Evolutionary conservation across 345 rosid genomes (phyloP).

Genomic region (Aurinia saxatilis): DNA sequence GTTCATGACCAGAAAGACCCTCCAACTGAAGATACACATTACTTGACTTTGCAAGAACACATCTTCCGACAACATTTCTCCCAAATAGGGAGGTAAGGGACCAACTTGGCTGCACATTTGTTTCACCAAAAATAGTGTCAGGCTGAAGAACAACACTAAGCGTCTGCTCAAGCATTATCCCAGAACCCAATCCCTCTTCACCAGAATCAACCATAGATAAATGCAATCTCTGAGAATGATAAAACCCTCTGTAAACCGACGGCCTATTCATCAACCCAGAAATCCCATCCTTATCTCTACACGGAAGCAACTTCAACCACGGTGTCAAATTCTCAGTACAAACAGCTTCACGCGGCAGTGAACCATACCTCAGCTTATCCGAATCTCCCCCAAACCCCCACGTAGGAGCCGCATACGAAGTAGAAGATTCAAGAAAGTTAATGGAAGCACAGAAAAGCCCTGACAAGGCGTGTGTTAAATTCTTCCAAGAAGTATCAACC

Average conservation of each 20-base stretch:
- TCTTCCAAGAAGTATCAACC: slow-evolving; percentile 83
- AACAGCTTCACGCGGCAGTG: slow-evolving; percentile 95
- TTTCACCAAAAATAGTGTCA: slow-evolving; percentile 28
- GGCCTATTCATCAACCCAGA: slow-evolving; percentile 83
- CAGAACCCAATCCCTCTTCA: slow-evolving; percentile 39
- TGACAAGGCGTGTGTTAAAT: slow-evolving; percentile 79
- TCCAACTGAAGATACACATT: slow-evolving; percentile 71
- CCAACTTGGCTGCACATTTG: slow-evolving; percentile 68
- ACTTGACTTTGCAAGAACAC: slow-evolving; percentile 73
- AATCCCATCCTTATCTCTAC: slow-evolving; percentile 89
- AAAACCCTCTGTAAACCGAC: slow-evolving; percentile 78
- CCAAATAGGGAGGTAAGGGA: slow-evolving; percentile 77
- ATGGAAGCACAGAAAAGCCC: slow-evolving; percentile 97
- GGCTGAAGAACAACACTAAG: slow-evolving; percentile 86
- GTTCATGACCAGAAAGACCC: slow-evolving; percentile 35
- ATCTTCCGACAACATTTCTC: slow-evolving; percentile 55
- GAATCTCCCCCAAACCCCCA: slow-evolving; percentile 63
- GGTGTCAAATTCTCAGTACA: slow-evolving; percentile 98
- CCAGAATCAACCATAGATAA: slow-evolving; percentile 36
- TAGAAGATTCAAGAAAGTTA: slow-evolving; percentile 77
- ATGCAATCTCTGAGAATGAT: slow-evolving; percentile 88
- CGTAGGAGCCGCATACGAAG: slow-evolving; percentile 69
- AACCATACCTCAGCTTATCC: slow-evolving; percentile 71
- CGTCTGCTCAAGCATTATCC: slow-evolving; percentile 65
- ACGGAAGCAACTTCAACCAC: slow-evolving; percentile 95